phyloP scores from a whole-genome alignment of 1,284 basidiomycete genomes.

The Microbotryum lychnidis-dioicae region DNA sequence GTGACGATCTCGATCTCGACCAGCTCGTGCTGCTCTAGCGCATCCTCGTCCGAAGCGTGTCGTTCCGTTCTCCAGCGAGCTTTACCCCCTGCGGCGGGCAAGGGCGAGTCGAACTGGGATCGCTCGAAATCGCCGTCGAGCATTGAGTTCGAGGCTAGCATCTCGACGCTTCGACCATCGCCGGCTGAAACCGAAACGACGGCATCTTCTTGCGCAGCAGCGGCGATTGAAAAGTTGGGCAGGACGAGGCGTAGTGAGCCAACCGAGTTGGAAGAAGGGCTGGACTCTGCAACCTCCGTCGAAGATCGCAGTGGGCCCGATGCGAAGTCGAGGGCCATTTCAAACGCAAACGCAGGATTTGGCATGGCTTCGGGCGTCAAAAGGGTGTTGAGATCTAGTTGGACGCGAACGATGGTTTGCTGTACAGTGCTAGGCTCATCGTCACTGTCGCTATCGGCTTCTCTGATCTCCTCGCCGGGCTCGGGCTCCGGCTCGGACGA shows the following conservation, averaged over 20 bases:
- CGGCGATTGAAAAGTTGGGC: background rate
- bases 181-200: slow-evolving; percentile 6
- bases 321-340: background rate
- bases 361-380: background rate
- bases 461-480: background rate
- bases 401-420: background rate
- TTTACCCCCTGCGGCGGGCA: slow-evolving; percentile 1
- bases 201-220: slow-evolving; percentile 2
- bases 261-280: background rate
- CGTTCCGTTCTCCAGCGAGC: slow-evolving; percentile 8
- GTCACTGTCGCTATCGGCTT: background rate
- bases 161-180: background rate
- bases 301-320: background rate
- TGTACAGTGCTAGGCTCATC: background rate
- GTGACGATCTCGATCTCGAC: slow-evolving; percentile 7
- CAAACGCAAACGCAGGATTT: slow-evolving; percentile 1
- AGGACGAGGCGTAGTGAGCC: background rate
- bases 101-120: background rate
- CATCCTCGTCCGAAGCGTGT: too few relatives aligned
- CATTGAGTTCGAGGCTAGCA: background rate
- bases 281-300: background rate
- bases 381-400: background rate
- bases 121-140: background rate
- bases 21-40: background rate
- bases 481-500: too few relatives aligned